phyloP scores from a whole-genome alignment of 805 yeast genomes.

The Myxozyma sirexii region DNA sequence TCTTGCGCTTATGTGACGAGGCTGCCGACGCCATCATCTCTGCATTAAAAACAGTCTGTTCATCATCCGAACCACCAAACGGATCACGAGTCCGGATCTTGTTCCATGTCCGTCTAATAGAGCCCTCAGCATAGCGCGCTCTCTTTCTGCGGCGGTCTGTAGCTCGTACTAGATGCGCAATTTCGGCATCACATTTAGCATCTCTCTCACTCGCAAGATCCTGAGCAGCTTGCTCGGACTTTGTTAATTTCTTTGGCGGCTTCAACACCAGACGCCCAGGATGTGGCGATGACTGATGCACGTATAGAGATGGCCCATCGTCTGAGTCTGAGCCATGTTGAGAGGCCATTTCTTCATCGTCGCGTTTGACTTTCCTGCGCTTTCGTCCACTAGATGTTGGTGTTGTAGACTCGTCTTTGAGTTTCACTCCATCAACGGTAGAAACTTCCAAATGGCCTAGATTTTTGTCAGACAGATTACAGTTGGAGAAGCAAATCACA shows the following conservation, averaged over 20 bases:
- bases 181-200: conserved; percentile 32
- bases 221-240: conserved; percentile 27
- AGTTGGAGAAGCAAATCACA: not conserved
- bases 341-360: not conserved
- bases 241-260: conserved; percentile 7
- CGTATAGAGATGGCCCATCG: conserved; percentile 9
- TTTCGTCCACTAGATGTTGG: conserved; percentile 6
- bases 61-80: conserved; percentile 43
- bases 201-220: conserved; percentile 20
- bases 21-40: conserved; percentile 36
- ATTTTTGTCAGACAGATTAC: not conserved
- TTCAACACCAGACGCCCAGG: conserved; percentile 12
- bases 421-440: not conserved
- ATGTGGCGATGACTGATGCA: not conserved
- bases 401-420: conserved; percentile 1
- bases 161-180: conserved; percentile 34
- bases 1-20: conserved; percentile 30
- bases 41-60: conserved; percentile 29
- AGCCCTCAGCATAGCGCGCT: conserved; percentile 35
- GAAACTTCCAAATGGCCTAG: conserved; percentile 20
- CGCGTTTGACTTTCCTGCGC: conserved; percentile 1
- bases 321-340: conserved; percentile 12
- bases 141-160: conserved; percentile 36
- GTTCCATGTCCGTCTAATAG: conserved; percentile 39
- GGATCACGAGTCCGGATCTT: conserved; percentile 42